Percentiles rank a stretch among this genome's conserved stretches.
Evolutionary conservation across 306 rosid species (phyloP).

Genomic region (Phaseolus lunatus): DNA sequence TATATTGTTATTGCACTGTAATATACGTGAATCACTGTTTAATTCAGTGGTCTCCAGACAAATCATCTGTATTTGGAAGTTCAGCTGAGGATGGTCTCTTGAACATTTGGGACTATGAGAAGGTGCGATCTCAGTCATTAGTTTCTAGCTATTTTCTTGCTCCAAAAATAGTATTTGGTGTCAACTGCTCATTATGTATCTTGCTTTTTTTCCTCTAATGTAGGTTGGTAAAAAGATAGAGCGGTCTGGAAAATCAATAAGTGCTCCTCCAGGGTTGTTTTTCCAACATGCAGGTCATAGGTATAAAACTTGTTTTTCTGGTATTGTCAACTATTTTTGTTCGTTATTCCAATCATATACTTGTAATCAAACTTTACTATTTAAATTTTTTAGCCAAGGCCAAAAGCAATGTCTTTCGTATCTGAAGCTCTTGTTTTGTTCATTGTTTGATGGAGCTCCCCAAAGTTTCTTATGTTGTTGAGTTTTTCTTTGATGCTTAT

Average conservation of each 20-base stretch:
- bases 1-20: slow-evolving; percentile 13
- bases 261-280: slow-evolving; percentile 84
- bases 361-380: neutral
- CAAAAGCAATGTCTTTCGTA: neutral
- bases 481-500: slow-evolving; percentile 9
- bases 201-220: slow-evolving; percentile 36
- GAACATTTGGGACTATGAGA: slow-evolving; percentile 95
- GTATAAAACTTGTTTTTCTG: slow-evolving; percentile 51
- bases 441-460: neutral
- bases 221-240: slow-evolving; percentile 85
- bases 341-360: slow-evolving; percentile 5
- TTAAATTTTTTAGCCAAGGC: neutral
- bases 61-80: slow-evolving; percentile 96
- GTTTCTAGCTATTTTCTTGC: neutral
- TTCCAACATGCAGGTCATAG: slow-evolving; percentile 99
- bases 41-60: slow-evolving; percentile 98
- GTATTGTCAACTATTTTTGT: neutral
- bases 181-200: neutral
- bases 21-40: slow-evolving; percentile 13
- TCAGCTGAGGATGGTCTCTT: slow-evolving; percentile 99
- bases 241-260: slow-evolving; percentile 67
- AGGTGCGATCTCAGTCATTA: slow-evolving; percentile 56
- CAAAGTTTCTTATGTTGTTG: neutral
- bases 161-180: slow-evolving; percentile 14
- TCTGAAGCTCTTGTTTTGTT: slow-evolving; percentile 17